Evolutionary conservation across 169 alveolate genomes (phyloP).

Genomic region (Amoebophrya sp.): DNA sequence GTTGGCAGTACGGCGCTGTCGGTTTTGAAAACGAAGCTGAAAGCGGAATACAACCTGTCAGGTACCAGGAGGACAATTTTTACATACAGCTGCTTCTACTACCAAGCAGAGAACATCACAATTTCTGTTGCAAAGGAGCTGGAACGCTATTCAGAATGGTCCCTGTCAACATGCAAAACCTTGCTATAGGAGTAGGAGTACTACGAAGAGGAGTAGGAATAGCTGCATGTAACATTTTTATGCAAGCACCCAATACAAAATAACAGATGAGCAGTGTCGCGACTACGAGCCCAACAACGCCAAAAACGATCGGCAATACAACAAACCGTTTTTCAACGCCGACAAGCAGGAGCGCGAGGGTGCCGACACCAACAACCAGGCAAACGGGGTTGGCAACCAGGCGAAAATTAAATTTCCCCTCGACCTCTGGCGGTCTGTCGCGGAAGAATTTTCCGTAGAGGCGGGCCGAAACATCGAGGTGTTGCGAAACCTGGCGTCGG

Average conservation of each 20-base stretch:
- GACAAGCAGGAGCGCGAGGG: no score
- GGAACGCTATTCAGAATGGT: no score
- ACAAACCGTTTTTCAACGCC: neutral
- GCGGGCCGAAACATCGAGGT: neutral
- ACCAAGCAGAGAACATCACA: no score
- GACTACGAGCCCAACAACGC: neutral
- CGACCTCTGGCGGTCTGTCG: neutral
- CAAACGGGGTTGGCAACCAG: no score
- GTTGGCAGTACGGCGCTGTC: neutral
- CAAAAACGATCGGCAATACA: neutral
- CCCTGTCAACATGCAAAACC: no score
- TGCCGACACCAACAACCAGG: neutral
- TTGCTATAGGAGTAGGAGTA: no score
- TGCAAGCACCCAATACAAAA: no score
- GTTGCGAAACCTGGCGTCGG: neutral
- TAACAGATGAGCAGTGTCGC: neutral
- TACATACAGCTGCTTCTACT: no score
- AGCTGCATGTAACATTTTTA: no score
- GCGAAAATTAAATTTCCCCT: neutral
- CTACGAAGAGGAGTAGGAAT: no score
- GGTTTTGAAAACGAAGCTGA: neutral
- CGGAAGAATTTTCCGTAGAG: neutral
- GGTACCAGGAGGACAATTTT: no score
- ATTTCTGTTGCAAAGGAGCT: no score
- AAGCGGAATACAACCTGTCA: neutral